Evolutionary conservation across 345 rosid species (phyloP).

Genomic region (Moricandia moricandioides): DNA sequence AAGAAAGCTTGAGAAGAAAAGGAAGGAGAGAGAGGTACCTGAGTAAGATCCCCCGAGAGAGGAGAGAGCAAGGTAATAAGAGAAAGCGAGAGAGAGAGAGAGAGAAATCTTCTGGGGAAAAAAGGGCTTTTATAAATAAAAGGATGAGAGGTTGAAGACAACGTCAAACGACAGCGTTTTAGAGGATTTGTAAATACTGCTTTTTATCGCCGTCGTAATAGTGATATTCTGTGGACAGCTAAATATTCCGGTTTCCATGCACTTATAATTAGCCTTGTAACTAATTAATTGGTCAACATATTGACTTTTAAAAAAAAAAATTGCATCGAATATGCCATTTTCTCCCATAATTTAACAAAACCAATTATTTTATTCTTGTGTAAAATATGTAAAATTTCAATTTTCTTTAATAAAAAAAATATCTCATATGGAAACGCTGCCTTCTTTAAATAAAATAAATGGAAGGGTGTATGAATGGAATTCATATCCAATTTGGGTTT

Average conservation of each 20-base stretch:
- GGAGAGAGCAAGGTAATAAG: slow-evolving; percentile 10
- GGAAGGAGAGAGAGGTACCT: slow-evolving; percentile 19
- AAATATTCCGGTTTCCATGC: slow-evolving; percentile 24
- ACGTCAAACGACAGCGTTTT: slow-evolving; percentile 35
- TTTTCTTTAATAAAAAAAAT: no score
- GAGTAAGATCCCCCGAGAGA: slow-evolving; percentile 6
- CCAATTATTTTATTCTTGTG: background rate
- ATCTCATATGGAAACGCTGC: background rate
- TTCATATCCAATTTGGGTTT: background rate
- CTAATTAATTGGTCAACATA: slow-evolving; percentile 8
- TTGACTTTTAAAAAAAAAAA: background rate
- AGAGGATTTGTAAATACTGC: background rate
- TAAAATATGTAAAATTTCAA: background rate
- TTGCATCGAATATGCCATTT: background rate
- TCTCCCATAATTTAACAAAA: background rate
- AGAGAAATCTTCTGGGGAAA: slow-evolving; percentile 35
- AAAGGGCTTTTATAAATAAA: slow-evolving; percentile 28
- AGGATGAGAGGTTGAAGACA: slow-evolving; percentile 35
- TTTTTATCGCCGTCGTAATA: slow-evolving; percentile 29
- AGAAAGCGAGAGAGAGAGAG: slow-evolving; percentile 6
- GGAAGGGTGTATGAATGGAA: background rate
- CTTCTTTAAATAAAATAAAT: background rate
- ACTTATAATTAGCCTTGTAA: background rate
- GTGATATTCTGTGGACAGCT: slow-evolving; percentile 37
- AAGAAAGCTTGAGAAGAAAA: background rate